Evolutionary conservation across 768 basidiomycete species (phyloP).

Genomic region (Pisolithus albus): DNA sequence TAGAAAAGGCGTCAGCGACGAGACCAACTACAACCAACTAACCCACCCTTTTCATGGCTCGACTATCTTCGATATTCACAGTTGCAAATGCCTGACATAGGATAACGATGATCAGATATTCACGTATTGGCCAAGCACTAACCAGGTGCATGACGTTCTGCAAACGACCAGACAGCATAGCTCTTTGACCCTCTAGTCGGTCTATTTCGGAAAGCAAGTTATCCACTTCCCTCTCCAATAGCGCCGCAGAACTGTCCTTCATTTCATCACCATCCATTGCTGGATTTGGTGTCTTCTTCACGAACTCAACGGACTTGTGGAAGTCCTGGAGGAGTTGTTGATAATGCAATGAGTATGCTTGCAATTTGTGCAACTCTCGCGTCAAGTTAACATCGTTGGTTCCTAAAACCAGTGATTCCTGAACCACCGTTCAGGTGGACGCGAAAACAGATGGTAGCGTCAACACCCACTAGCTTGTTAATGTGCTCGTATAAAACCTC

Average conservation of each 20-base stretch:
- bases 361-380: slow-evolving; percentile 48
- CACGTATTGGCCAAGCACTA: background rate
- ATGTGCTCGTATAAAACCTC: slow-evolving; percentile 48
- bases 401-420: slow-evolving; percentile 42
- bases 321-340: slow-evolving; percentile 49
- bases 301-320: slow-evolving; percentile 43
- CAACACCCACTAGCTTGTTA: slow-evolving; percentile 39
- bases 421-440: background rate
- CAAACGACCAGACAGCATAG: slow-evolving; percentile 23
- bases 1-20: slow-evolving; percentile 16
- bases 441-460: background rate
- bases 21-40: background rate
- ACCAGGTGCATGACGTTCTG: slow-evolving; percentile 29
- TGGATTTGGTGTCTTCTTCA: slow-evolving; percentile 45
- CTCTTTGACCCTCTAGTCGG: slow-evolving; percentile 25
- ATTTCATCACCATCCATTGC: slow-evolving; percentile 25
- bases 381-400: slow-evolving; percentile 40
- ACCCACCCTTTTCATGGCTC: slow-evolving; percentile 34
- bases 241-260: background rate
- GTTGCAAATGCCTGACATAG: slow-evolving; percentile 46
- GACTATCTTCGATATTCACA: slow-evolving; percentile 53
- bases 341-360: slow-evolving; percentile 50
- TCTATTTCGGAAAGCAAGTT: slow-evolving; percentile 39
- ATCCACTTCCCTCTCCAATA: slow-evolving; percentile 6
- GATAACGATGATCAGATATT: background rate